Evolutionary conservation across 768 basidiomycete genomes (phyloP).

Genomic region (Mycena chlorophos): DNA sequence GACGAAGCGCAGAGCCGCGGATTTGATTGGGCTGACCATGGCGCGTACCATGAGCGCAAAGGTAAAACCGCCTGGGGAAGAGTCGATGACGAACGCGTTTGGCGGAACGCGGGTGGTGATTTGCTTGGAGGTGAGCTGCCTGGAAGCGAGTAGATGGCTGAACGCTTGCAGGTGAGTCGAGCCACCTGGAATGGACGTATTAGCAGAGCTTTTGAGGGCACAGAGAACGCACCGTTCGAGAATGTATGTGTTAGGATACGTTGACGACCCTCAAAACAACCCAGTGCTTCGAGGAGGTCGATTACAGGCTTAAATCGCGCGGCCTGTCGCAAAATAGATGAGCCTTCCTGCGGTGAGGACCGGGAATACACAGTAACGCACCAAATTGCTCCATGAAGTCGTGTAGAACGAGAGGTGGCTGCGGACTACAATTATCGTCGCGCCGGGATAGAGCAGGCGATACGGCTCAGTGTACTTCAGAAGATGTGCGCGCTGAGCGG

Average conservation of each 20-base stretch:
- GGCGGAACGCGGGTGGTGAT: conserved; percentile 16
- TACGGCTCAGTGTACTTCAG: conserved; percentile 47
- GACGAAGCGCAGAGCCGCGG: conserved; percentile 29
- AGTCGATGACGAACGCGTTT: conserved; percentile 45
- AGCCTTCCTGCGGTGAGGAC: background rate
- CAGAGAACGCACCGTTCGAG: conserved; percentile 43
- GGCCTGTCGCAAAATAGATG: conserved; percentile 22
- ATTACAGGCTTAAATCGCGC: conserved; percentile 37
- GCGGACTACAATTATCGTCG: conserved; percentile 42
- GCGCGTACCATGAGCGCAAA: conserved; percentile 31
- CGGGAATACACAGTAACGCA: conserved; percentile 23
- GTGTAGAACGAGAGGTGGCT: conserved; percentile 40
- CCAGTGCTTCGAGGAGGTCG: conserved; percentile 37
- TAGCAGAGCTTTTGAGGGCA: background rate
- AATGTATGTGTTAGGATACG: conserved; percentile 48
- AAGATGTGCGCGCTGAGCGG: conserved; percentile 44
- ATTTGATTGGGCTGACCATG: conserved; percentile 33
- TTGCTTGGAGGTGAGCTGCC: background rate
- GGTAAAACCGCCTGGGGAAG: conserved; percentile 41
- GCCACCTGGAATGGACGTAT: background rate
- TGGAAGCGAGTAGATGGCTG: background rate
- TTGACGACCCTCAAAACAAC: conserved; percentile 31
- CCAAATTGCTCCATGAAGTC: conserved; percentile 31
- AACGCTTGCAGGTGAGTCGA: background rate
- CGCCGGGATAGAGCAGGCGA: conserved; percentile 41